A percentile compares a stretch with the other conserved stretches of the same genome.
These are phyloP conservation scores for Neonectria hederae DNA, from an alignment of 2,329 filamentous ascomycete species.

Conservation along the genomic window DNA sequence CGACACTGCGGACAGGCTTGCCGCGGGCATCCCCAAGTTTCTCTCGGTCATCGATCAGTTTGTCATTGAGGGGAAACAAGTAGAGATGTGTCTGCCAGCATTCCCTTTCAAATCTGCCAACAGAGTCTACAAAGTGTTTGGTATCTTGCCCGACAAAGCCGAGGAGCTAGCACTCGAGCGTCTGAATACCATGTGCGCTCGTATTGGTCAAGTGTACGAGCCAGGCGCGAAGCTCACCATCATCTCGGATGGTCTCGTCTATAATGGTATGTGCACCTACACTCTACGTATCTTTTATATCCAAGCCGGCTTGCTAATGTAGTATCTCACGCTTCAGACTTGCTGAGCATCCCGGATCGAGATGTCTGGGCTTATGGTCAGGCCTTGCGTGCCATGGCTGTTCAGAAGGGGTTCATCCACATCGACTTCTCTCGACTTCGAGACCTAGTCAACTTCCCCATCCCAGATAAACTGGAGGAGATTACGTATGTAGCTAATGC, in stretches of 20 bases:
- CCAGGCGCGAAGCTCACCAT: slow-evolving; percentile 51
- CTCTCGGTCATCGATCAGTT: slow-evolving; percentile 36
- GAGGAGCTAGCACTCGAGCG: slow-evolving; percentile 43
- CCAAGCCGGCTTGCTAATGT: background rate
- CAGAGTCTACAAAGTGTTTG: slow-evolving; percentile 47
- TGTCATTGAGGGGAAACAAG: slow-evolving; percentile 28
- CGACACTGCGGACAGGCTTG: slow-evolving; percentile 28
- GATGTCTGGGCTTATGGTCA: slow-evolving; percentile 53
- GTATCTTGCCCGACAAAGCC: slow-evolving; percentile 44
- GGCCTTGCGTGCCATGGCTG: slow-evolving; percentile 51
- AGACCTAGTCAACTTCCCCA: slow-evolving; percentile 53
- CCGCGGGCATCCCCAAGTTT: slow-evolving; percentile 34
- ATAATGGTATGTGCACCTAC: slow-evolving; percentile 54
- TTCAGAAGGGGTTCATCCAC: slow-evolving; percentile 49
- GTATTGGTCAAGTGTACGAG: slow-evolving; percentile 40
- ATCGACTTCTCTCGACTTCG: slow-evolving; percentile 58
- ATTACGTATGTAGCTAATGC: slow-evolving; percentile 50
- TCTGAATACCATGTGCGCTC: slow-evolving; percentile 41
- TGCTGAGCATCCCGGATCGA: slow-evolving; percentile 52
- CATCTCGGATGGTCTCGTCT: slow-evolving; percentile 63
- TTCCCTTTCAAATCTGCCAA: slow-evolving; percentile 49
- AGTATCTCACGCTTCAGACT: slow-evolving; percentile 31
- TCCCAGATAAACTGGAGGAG: slow-evolving; percentile 53
- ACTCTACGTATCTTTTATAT: background rate
- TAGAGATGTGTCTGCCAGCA: slow-evolving; percentile 42